Conservation (phyloP, 2,329 filamentous ascomycete species). For the Aspergillus sergii region DNA sequence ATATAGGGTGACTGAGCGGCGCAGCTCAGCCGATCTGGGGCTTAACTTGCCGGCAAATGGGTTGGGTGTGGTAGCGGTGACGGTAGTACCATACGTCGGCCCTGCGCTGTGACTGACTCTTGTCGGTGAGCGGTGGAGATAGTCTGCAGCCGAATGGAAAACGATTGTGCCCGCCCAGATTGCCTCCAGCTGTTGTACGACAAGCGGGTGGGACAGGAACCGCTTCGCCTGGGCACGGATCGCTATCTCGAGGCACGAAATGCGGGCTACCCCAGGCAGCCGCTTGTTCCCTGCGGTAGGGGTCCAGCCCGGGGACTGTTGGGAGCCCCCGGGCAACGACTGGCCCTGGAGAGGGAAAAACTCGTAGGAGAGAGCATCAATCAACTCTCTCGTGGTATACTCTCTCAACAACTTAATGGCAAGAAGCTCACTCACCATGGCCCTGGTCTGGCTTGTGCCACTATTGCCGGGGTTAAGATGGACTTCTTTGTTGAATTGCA, state of each 20-base stretch:
- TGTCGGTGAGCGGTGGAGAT: conserved; percentile 68
- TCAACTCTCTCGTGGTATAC: conserved; percentile 84
- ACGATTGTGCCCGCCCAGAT: conserved; percentile 97
- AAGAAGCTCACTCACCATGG: conserved; percentile 85
- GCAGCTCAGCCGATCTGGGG: conserved; percentile 31
- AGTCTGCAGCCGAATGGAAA: conserved; percentile 87
- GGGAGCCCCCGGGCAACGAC: conserved; percentile 40
- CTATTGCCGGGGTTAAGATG: conserved; percentile 80
- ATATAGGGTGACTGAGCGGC: conserved; percentile 82
- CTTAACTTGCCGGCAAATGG: conserved; percentile 16
- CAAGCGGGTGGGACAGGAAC: conserved; percentile 86
- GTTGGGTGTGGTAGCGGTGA: conserved; percentile 10
- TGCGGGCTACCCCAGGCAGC: conserved; percentile 67
- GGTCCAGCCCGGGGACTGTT: conserved; percentile 39
- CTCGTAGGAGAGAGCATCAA: conserved; percentile 92
- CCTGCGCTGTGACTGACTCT: conserved; percentile 30
- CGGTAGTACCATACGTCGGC: conserved; percentile 30
- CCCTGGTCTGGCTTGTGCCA: conserved; percentile 79
- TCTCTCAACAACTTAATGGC: conserved; percentile 89
- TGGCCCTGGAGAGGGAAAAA: conserved; percentile 90
- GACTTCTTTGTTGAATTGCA: conserved; percentile 89
- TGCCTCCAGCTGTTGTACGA: conserved; percentile 92
- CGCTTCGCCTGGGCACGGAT: conserved; percentile 91
- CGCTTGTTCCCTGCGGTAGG: conserved; percentile 46
- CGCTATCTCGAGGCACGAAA: conserved; percentile 88